Conservation (phyloP, 352 stramenopile species). For the Phytophthora europaea region DNA sequence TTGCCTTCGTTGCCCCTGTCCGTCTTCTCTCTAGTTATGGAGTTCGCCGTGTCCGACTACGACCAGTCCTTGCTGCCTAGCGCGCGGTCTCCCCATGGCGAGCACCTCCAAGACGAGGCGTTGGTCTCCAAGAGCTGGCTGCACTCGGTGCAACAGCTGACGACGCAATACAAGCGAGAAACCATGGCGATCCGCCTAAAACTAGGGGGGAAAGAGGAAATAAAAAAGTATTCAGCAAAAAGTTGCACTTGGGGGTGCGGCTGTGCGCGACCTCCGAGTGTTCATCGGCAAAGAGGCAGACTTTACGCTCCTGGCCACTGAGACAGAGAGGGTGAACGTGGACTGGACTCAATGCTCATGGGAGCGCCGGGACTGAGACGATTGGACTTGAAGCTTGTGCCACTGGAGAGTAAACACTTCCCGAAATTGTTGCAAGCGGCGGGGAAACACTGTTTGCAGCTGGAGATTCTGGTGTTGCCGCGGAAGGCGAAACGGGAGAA, state of each 20-base stretch:
- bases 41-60: constrained; percentile 17
- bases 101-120: constrained; percentile 4
- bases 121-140: constrained; percentile 17
- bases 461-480: constrained; percentile 37
- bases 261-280: constrained; percentile 13
- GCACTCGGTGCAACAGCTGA: constrained; percentile 10
- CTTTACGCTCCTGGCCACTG: not conserved
- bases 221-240: constrained; percentile 2
- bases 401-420: constrained; percentile 26
- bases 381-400: constrained; percentile 29
- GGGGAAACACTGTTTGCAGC: constrained; percentile 22
- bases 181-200: constrained; percentile 9
- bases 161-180: constrained; percentile 11
- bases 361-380: constrained; percentile 15
- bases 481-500: constrained; percentile 13
- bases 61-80: not conserved
- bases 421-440: constrained; percentile 21
- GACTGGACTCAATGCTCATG: constrained; percentile 21
- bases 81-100: not conserved
- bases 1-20: constrained; percentile 7
- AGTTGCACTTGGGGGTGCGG: constrained; percentile 1
- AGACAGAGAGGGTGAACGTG: constrained; percentile 20
- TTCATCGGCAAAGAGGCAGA: not conserved
- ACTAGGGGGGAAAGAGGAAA: constrained; percentile 4
- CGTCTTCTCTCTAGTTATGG: constrained; percentile 13